Evolutionary conservation across 345 rosid species (phyloP).

Genomic region (Sisymbrium irio): DNA sequence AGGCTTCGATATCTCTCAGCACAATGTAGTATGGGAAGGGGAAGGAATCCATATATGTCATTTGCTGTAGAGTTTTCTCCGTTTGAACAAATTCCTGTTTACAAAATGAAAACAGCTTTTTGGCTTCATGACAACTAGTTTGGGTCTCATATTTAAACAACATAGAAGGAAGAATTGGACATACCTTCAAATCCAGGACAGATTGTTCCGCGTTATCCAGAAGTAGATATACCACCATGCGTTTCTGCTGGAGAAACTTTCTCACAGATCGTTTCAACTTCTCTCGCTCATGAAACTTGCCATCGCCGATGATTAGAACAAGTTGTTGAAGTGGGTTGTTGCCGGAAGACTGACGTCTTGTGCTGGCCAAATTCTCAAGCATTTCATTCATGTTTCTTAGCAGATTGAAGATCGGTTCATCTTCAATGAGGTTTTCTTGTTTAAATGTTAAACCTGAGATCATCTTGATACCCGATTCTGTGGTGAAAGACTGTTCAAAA

Average conservation of each 20-base stretch:
- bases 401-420: conserved; percentile 79
- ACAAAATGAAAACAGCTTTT: not conserved
- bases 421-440: conserved; percentile 82
- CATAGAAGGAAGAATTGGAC: not conserved
- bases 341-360: conserved; percentile 80
- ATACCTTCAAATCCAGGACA: conserved; percentile 66
- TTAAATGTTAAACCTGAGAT: conserved; percentile 77
- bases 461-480: conserved; percentile 85
- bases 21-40: conserved; percentile 90
- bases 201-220: conserved; percentile 71
- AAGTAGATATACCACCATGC: conserved; percentile 90
- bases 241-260: conserved; percentile 64
- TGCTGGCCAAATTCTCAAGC: conserved; percentile 66
- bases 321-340: conserved; percentile 95
- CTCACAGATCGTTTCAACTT: conserved; percentile 63
- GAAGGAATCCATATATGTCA: conserved; percentile 76
- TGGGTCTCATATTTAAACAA: not conserved
- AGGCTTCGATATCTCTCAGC: conserved; percentile 73
- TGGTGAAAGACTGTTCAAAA: conserved; percentile 79
- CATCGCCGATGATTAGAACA: conserved; percentile 86
- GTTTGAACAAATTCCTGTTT: conserved; percentile 53
- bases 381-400: conserved; percentile 60
- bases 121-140: not conserved
- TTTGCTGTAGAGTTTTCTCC: conserved; percentile 32
- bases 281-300: conserved; percentile 90